phyloP scores from a whole-genome alignment of 2,329 filamentous ascomycete species.

The Colletotrichum sansevieriae region DNA sequence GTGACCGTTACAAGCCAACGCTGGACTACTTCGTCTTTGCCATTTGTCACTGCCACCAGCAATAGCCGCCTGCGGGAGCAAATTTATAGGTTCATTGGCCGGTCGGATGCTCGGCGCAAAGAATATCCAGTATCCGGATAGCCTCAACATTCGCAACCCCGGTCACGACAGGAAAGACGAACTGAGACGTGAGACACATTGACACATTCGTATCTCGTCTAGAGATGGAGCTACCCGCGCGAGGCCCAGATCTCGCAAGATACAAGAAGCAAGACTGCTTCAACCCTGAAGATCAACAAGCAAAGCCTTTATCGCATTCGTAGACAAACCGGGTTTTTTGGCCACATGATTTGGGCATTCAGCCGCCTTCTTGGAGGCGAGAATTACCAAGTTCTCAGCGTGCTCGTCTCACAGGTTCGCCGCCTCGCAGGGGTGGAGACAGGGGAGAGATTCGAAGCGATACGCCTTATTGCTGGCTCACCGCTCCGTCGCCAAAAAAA shows the following conservation, averaged over 20 bases:
- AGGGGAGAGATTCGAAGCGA: slow-evolving; percentile 12
- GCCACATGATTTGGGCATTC: slow-evolving; percentile 36
- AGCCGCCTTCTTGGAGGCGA: slow-evolving; percentile 21
- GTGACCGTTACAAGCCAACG: not conserved
- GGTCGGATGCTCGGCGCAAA: slow-evolving; percentile 28
- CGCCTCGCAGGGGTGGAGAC: not conserved
- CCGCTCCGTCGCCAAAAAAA: slow-evolving; percentile 40
- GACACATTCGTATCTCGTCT: slow-evolving; percentile 14
- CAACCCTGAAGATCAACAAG: slow-evolving; percentile 41
- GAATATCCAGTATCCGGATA: slow-evolving; percentile 29
- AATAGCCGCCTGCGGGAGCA: slow-evolving; percentile 7
- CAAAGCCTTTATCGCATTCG: slow-evolving; percentile 27
- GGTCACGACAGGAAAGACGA: not conserved
- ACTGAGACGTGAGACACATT: slow-evolving; percentile 2
- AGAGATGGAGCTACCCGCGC: slow-evolving; percentile 25
- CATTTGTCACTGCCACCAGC: slow-evolving; percentile 21
- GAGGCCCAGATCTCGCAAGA: slow-evolving; percentile 13
- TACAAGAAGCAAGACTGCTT: slow-evolving; percentile 29
- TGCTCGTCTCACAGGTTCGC: slow-evolving; percentile 25
- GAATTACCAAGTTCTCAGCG: slow-evolving; percentile 12
- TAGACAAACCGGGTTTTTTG: slow-evolving; percentile 26
- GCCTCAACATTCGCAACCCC: slow-evolving; percentile 6
- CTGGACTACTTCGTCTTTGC: slow-evolving; percentile 29
- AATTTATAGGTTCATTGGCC: not conserved
- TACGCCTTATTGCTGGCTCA: slow-evolving; percentile 41